phyloP scores from a whole-genome alignment of 1,284 basidiomycete genomes.

The Melanopsichium pennsylvanicum region DNA sequence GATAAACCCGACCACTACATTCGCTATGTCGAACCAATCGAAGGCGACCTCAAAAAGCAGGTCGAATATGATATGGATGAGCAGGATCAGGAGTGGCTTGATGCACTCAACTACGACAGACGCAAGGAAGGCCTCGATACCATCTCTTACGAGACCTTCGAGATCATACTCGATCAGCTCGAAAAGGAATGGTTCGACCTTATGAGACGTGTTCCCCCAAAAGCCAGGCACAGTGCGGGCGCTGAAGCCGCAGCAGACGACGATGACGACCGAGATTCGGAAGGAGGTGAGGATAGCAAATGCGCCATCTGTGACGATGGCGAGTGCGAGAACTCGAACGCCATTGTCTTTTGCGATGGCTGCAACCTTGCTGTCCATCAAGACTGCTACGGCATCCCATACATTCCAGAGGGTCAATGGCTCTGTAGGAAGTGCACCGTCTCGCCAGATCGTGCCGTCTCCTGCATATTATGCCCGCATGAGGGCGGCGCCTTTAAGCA shows the following conservation, averaged over 20 bases:
- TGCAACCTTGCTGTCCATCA: slow-evolving; percentile 99
- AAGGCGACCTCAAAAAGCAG: slow-evolving; percentile 87
- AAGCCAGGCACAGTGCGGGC: slow-evolving; percentile 25
- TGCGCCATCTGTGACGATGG: slow-evolving; percentile 98
- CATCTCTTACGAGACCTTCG: slow-evolving; percentile 80
- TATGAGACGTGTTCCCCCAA: slow-evolving; percentile 59
- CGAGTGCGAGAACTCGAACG: slow-evolving; percentile 97
- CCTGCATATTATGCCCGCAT: slow-evolving; percentile 91
- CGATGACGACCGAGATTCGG: slow-evolving; percentile 43
- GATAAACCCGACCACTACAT: slow-evolving; percentile 84
- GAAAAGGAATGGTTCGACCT: slow-evolving; percentile 99
- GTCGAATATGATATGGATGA: slow-evolving; percentile 99
- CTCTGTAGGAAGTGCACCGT: slow-evolving; percentile 98
- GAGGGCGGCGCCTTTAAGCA: slow-evolving; percentile 99
- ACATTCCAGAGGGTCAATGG: slow-evolving; percentile 99
- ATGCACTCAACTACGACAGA: slow-evolving; percentile 82
- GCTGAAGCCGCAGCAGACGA: slow-evolving; percentile 20
- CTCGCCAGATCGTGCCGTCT: slow-evolving; percentile 92
- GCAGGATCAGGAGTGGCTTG: slow-evolving; percentile 98
- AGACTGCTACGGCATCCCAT: slow-evolving; percentile 99
- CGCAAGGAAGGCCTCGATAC: slow-evolving; percentile 77
- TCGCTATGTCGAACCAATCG: slow-evolving; percentile 89
- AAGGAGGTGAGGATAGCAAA: slow-evolving; percentile 70
- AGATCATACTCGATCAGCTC: slow-evolving; percentile 93
- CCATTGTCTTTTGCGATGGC: slow-evolving; percentile 99